These are phyloP conservation scores for Aspergillaceae sp. DNA, from an alignment of 2,329 filamentous ascomycete species.

Conservation along the genomic window DNA sequence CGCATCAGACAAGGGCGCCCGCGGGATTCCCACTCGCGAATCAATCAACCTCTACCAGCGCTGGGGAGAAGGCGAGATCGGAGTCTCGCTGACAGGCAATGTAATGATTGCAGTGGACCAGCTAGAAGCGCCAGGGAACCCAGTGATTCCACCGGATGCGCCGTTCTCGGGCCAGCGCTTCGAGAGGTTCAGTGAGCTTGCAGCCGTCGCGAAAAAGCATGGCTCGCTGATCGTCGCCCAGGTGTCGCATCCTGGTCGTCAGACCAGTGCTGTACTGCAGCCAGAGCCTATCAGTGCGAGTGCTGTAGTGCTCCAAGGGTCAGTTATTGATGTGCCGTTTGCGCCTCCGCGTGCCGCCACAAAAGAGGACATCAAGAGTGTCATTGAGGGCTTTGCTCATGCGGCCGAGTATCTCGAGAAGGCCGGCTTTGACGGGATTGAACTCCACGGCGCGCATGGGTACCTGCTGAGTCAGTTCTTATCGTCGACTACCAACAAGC, in stretches of 20 bases:
- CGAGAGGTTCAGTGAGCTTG: slow-evolving; percentile 50
- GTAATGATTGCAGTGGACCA: slow-evolving; percentile 56
- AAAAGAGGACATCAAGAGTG: slow-evolving; percentile 41
- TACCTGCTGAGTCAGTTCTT: slow-evolving; percentile 66
- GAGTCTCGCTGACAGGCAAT: slow-evolving; percentile 55
- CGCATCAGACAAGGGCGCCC: slow-evolving; percentile 41
- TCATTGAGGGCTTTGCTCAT: slow-evolving; percentile 42
- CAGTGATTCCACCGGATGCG: slow-evolving; percentile 49
- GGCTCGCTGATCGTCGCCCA: slow-evolving; percentile 53
- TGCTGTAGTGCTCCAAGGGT: slow-evolving; percentile 37
- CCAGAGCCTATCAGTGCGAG: slow-evolving; percentile 44
- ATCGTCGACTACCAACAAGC: slow-evolving; percentile 57
- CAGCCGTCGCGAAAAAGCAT: slow-evolving; percentile 37
- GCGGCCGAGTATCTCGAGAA: slow-evolving; percentile 39
- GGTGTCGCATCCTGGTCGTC: slow-evolving; percentile 55
- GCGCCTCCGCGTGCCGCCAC: slow-evolving; percentile 49
- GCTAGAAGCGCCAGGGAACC: slow-evolving; percentile 49
- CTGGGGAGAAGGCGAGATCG: slow-evolving; percentile 53
- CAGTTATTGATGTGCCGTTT: slow-evolving; percentile 1
- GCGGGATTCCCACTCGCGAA: slow-evolving; percentile 47
- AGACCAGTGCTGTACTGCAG: slow-evolving; percentile 40
- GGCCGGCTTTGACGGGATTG: slow-evolving; percentile 64
- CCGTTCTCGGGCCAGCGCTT: slow-evolving; percentile 51
- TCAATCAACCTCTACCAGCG: slow-evolving; percentile 50
- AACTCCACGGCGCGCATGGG: slow-evolving; percentile 71